Evolutionary conservation across 306 rosid species (phyloP), one percentile per base, ranked within the genome.

Genomic region (Quercus parvula): DNA sequence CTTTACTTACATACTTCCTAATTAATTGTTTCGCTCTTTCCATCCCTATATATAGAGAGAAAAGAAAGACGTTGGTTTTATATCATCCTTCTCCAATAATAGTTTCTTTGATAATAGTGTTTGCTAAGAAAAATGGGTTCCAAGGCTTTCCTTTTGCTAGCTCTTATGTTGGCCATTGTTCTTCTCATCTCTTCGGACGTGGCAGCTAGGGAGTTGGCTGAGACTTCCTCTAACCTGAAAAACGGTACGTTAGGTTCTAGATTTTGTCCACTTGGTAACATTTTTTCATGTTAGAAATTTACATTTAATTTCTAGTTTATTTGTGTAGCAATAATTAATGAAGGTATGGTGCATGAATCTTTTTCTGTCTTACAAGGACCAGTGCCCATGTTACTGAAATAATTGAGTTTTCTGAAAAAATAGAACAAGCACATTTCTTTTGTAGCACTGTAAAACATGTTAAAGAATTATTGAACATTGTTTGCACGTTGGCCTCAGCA

Each of bases 121-220:
- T 70, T 56, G 19, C 33, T 49, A 30, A 56, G 9, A 79, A 75
- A 55, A 70, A 91, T 86, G 95, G 82, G 58, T 79, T 87, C 85
- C 7, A 89, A 77, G 70, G 72, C 77, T 12, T 74, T 73, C 4
- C 51, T 89, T 75, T 55, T 77, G 52, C 63, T 89, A 0, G 78
- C 81, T 57, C 74, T 92, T 56, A 17, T 75, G 14, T 75, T 84
- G 49, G 89, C 89, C 64, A 22, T 91, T 71, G 35, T 72, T 55
- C 70, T 82, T 64, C 11, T 84, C 0, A 58, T 71, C 62, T 82
- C 83, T 22, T 77, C 75, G 5, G 77, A 77, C 17, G 85, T 77
- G 2, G 75, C 69, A 9, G 86, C 88, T 0, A 85, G 87, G 8
- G 87, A 88, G 52, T 44, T 79, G 17, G 28, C 56, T 15, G 59